Conservation (phyloP, 805 yeast species). For the baker's yeast (Saccharomyces cerevisiae) region DNA sequence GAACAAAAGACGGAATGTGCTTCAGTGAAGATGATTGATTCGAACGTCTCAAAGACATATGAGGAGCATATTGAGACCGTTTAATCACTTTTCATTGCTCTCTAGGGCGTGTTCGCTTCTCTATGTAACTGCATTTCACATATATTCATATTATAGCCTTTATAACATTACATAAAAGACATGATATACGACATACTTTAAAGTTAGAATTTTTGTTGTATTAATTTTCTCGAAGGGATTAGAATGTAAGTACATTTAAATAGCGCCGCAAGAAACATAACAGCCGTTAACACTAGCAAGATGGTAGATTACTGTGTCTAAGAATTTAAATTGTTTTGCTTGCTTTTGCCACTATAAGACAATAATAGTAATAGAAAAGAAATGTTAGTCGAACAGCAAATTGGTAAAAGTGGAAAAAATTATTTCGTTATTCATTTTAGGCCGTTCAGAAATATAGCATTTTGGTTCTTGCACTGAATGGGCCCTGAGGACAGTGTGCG, state of each 20-base stretch:
- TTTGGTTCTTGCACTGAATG: too few species aligned
- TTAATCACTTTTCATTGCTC: neutral
- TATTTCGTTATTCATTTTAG: too few species aligned
- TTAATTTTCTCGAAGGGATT: neutral
- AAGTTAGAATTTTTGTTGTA: neutral
- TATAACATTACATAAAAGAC: neutral
- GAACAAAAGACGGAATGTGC: conserved; percentile 2
- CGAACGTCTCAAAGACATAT: conserved; percentile 6
- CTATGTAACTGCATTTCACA: neutral
- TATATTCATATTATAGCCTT: neutral
- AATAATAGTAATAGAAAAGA: too few species aligned
- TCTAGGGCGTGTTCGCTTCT: neutral
- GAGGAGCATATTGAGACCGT: conserved; percentile 8
- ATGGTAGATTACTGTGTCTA: too few species aligned
- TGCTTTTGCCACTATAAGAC: too few species aligned
- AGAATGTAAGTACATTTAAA: too few species aligned
- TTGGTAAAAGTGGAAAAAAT: too few species aligned
- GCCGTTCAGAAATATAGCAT: too few species aligned
- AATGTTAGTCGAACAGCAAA: too few species aligned
- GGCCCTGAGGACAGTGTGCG: too few species aligned
- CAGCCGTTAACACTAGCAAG: neutral
- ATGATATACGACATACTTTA: neutral
- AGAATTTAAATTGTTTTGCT: too few species aligned
- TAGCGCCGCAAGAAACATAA: too few species aligned
- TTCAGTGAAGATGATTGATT: conserved; percentile 4